Evolutionary conservation across 2,329 filamentous ascomycete genomes (phyloP).

Genomic region (Pseudocercospora musae): DNA sequence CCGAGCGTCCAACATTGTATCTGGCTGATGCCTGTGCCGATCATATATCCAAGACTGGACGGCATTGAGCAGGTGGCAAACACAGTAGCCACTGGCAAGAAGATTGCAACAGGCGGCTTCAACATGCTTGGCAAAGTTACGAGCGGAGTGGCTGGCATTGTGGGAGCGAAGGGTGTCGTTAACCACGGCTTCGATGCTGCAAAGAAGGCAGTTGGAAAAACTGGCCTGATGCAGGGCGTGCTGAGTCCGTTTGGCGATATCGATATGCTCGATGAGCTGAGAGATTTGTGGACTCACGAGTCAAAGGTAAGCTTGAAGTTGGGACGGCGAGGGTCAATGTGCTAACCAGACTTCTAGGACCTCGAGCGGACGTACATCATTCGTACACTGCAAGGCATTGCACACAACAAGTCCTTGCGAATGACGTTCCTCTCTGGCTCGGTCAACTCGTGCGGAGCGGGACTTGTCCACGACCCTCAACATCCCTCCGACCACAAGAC

Average conservation of each 20-base stretch:
- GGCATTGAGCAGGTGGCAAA: constrained; percentile 87
- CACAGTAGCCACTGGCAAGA: constrained; percentile 91
- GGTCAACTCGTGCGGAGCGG: constrained; percentile 87
- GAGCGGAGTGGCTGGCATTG: constrained; percentile 89
- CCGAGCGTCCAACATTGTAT: constrained; percentile 94
- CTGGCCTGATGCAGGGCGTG: constrained; percentile 90
- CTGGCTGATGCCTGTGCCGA: constrained; percentile 88
- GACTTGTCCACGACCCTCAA: constrained; percentile 87
- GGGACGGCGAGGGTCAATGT: neutral
- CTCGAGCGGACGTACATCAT: constrained; percentile 95
- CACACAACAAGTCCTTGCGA: constrained; percentile 89
- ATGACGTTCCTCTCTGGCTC: constrained; percentile 96
- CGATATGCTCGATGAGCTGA: constrained; percentile 87
- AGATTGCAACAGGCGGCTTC: constrained; percentile 92
- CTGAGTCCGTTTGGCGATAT: constrained; percentile 95
- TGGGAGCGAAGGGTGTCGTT: constrained; percentile 90
- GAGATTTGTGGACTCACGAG: constrained; percentile 98
- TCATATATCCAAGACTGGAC: constrained; percentile 88
- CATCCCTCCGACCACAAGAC: constrained; percentile 95
- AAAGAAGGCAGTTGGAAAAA: constrained; percentile 95
- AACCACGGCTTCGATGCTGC: constrained; percentile 89
- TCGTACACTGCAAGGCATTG: constrained; percentile 88
- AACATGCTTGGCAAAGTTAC: constrained; percentile 95
- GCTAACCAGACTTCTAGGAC: constrained; percentile 53
- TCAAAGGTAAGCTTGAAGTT: constrained; percentile 63